These are phyloP conservation scores for Cyphellophora europaea DNA, from an alignment of 2,329 filamentous ascomycete species.

Conservation along the genomic window DNA sequence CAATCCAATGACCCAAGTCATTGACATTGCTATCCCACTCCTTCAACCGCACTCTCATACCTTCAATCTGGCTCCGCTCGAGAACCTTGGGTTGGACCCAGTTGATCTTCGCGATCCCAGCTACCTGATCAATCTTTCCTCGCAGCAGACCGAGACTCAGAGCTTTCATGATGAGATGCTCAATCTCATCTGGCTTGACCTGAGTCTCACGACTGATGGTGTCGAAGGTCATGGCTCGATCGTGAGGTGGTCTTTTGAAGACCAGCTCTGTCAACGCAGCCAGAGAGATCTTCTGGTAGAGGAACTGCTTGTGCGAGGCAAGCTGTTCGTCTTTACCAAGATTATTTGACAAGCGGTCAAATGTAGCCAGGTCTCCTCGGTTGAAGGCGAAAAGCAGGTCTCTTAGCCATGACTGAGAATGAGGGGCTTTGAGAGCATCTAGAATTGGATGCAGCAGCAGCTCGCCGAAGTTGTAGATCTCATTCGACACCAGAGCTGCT, in stretches of 20 bases:
- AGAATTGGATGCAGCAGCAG: constrained; percentile 95
- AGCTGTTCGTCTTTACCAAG: constrained; percentile 73
- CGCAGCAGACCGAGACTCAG: constrained; percentile 80
- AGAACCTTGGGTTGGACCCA: constrained; percentile 99
- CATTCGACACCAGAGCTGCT: constrained; percentile 83
- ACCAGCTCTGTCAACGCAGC: constrained; percentile 90
- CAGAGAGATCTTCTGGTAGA: constrained; percentile 98
- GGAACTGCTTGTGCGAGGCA: constrained; percentile 67
- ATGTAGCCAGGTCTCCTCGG: constrained; percentile 80
- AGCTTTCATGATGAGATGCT: constrained; percentile 99
- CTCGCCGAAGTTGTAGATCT: constrained; percentile 99
- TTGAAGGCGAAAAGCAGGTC: constrained; percentile 98
- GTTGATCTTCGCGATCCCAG: constrained; percentile 85
- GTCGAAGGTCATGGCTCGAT: constrained; percentile 85
- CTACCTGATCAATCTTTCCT: constrained; percentile 94
- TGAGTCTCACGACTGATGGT: constrained; percentile 89
- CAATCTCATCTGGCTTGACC: constrained; percentile 82
- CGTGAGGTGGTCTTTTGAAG: constrained; percentile 89
- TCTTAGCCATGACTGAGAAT: constrained; percentile 68
- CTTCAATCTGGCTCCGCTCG: constrained; percentile 88
- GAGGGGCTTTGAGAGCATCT: constrained; percentile 64
- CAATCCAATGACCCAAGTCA: constrained; percentile 93
- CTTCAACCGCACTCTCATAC: constrained; percentile 76
- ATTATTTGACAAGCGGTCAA: constrained; percentile 72
- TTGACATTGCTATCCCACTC: constrained; percentile 98